Evolutionary conservation across 345 rosid species (phyloP).

Genomic region (Crucihimalaya himalaica): DNA sequence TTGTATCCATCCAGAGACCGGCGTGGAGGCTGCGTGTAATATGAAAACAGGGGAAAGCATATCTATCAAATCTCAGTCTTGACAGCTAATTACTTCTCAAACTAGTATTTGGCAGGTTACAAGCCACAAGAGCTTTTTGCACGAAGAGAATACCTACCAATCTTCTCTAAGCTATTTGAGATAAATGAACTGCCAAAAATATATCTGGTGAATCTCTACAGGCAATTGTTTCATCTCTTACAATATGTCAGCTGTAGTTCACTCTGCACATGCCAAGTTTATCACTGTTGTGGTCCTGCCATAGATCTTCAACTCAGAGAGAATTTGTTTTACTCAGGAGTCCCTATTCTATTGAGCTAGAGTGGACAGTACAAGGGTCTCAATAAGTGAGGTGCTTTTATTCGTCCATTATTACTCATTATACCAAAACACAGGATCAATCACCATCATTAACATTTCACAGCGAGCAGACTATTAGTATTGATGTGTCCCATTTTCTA

Average conservation of each 20-base stretch:
- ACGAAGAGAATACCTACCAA: background rate
- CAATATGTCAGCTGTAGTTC: background rate
- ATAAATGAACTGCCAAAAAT: background rate
- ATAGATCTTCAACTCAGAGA: background rate
- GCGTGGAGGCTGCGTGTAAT: slow-evolving; percentile 64
- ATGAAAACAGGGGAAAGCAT: background rate
- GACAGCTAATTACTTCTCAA: slow-evolving; percentile 2
- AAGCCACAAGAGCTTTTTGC: slow-evolving; percentile 3
- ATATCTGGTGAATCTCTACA: background rate
- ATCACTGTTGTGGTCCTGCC: slow-evolving; percentile 3
- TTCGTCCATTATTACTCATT: background rate
- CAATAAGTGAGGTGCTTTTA: background rate
- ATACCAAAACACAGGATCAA: background rate
- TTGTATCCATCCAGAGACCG: slow-evolving; percentile 94
- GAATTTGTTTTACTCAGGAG: too few relatives aligned
- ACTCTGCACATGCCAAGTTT: background rate
- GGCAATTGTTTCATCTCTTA: background rate
- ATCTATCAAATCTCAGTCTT: slow-evolving; percentile 3
- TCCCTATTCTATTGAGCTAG: background rate
- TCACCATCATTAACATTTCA: background rate
- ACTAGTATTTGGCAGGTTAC: background rate
- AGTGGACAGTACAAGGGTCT: background rate
- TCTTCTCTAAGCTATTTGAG: background rate
- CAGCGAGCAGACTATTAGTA: background rate
- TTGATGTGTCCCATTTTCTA: background rate